Evolutionary conservation across 2,329 filamentous ascomycete genomes (phyloP), one percentile per base, ranked within the genome.

Genomic region (Penicillium olsonii): DNA sequence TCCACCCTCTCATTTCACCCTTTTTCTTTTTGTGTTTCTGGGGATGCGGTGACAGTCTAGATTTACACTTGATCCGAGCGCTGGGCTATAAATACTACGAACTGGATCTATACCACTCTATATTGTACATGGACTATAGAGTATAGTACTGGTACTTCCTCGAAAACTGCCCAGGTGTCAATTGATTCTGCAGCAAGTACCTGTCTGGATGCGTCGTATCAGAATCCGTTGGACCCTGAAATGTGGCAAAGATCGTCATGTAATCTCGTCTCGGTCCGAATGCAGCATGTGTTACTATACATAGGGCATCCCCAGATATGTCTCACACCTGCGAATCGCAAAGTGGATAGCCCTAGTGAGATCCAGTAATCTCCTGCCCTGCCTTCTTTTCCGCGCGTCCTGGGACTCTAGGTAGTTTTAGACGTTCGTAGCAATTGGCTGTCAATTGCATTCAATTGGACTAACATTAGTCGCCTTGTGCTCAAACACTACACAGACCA

Each of bases 241-340:
- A 37, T 43, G 40, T 31, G 9, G 33, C 40, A 31, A 48, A 48
- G 45, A 38, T 24, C 40, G 40, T 34, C 33, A 24, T 48, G 37
- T 35, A 35, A 35, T 35, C 33, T 44, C 45, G 42, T 34, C 19
- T 43, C 18, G 18, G n/a, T 15, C 45, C 45, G 45, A 48, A 48
- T 48, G 45, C 45, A 39, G 45, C 24, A 17, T 35, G 10, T 17
- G 22, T 29, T 48, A 37, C 45, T 48, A 48, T 48, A 48, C 39
- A 31, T 48, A 48, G 45, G 18, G 31, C 33, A 31, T 48, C 45
- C 33, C 33, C 24, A 48, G 44, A 42, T 20, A 42, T 31, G 15
- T 40, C 29, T 35, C 33, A 35, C n/a, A n/a, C n/a, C n/a, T n/a
- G n/a, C n/a, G n/a, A n/a, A n/a, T n/a, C n/a, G n/a, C n/a, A 45